Evolutionary conservation across 202 grass and related monocot species (phyloP), one percentile per base, ranked within the genome.

Genomic region (Miscanthus sacchariflorus): DNA sequence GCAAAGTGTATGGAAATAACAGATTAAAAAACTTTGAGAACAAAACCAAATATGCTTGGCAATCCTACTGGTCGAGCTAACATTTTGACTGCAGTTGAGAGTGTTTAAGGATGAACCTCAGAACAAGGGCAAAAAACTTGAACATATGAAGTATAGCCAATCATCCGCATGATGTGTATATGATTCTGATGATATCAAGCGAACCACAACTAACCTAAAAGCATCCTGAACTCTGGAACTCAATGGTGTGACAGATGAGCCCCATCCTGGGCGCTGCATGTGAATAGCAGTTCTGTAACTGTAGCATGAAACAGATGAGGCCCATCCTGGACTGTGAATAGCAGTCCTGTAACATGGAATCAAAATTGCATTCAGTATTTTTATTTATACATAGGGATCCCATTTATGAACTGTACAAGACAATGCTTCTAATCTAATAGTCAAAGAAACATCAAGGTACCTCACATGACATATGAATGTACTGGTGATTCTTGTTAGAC

Each of bases 401-500:
- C 21, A 68, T 45, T 10, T 38, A 74, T 52, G 9, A 21, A 79
- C 70, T 27, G 52, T 21, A 38, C 69, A 74, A 84, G 38, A 42
- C 74, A 76, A 67, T 36, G 4, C 21, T 42, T 74, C n/a, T 75
- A 13, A 80, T 15, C n/a, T 75, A 13, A 80, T 15, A 40, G 35
- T 39, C 43, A 50, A 77, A 8, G 4, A 76, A 74, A 91, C 14
- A 88, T 63, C 7, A 65, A 84, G 79, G 28, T 84, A 44, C 19
- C 81, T 85, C 76, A 77, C 85, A 81, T 88, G 70, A 65, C 71
- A 80, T 74, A 74, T 48, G 33, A 83, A 9, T 73, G 17, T 27
- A 50, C 19, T 73, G 35, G 44, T 69, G 14, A 52, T 52, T 52
- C 14, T 17, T 52, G 49, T 52, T 17, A 21, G 78, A 68, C 48